Evolutionary conservation across 2,329 filamentous ascomycete genomes (phyloP).

Genomic region (Colletotrichum sublineola): DNA sequence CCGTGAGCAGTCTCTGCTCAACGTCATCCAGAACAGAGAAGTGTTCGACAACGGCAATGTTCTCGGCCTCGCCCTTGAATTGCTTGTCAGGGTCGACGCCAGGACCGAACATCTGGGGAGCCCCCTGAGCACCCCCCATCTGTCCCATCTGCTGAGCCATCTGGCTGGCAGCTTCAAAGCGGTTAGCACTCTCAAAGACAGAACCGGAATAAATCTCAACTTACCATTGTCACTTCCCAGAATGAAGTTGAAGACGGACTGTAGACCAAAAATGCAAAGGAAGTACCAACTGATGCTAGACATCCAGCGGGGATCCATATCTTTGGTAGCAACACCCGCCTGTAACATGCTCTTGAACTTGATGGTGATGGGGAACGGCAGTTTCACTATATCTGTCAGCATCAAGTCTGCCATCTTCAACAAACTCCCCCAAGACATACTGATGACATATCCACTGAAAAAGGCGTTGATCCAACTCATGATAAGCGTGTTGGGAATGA

Average conservation of each 20-base stretch:
- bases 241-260: constrained; percentile 97
- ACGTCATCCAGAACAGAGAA: constrained; percentile 91
- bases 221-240: constrained; percentile 95
- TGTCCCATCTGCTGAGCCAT: constrained; percentile 92
- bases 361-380: constrained; percentile 96
- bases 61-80: constrained; percentile 93
- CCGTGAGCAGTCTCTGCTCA: constrained; percentile 82
- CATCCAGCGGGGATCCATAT: constrained; percentile 98
- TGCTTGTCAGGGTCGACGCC: constrained; percentile 96
- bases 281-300: constrained; percentile 99
- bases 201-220: constrained; percentile 48
- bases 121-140: constrained; percentile 72
- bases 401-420: background rate
- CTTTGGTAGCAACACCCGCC: constrained; percentile 93
- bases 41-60: constrained; percentile 94
- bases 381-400: constrained; percentile 76
- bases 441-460: constrained; percentile 97
- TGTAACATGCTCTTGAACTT: constrained; percentile 99
- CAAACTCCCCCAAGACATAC: constrained; percentile 59
- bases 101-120: constrained; percentile 85
- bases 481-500: constrained; percentile 97
- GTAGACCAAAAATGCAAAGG: constrained; percentile 94
- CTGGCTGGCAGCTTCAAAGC: constrained; percentile 82
- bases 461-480: constrained; percentile 99
- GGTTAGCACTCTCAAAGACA: constrained; percentile 46